Evolutionary conservation across 2,329 filamentous ascomycete species (phyloP).

Genomic region (Ceratocystis albifundus): DNA sequence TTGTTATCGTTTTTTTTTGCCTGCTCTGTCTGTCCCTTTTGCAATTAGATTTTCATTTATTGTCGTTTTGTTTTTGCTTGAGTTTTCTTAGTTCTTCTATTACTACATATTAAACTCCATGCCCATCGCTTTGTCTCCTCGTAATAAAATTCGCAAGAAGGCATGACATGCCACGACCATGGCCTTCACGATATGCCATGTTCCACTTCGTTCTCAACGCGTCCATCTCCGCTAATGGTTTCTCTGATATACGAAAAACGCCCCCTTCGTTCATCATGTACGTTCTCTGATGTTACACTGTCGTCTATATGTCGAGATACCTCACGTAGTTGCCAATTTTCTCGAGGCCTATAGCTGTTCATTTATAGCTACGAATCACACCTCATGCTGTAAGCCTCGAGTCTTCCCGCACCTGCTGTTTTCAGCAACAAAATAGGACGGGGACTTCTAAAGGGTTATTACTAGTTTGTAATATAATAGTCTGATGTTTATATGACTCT

Average conservation of each 20-base stretch:
- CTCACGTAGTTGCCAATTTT: too few species aligned
- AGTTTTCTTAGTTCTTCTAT: slow-evolving; percentile 24
- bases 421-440: too few species aligned
- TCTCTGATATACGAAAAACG: too few species aligned
- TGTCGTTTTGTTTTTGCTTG: slow-evolving; percentile 26
- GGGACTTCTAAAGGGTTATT: neutral
- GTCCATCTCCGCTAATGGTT: too few species aligned
- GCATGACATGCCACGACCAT: neutral
- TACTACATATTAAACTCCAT: slow-evolving; percentile 1
- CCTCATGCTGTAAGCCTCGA: too few species aligned
- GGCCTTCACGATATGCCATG: neutral
- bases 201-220: too few species aligned
- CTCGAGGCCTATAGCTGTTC: too few species aligned
- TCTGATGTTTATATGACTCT: neutral
- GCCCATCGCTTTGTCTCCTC: neutral
- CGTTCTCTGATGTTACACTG: too few species aligned
- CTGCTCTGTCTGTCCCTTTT: slow-evolving; percentile 20
- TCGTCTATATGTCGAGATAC: too few species aligned
- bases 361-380: too few species aligned
- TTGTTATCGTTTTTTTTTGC: neutral
- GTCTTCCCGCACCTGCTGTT: too few species aligned
- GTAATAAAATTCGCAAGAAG: neutral
- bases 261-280: too few species aligned
- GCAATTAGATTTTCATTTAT: slow-evolving; percentile 17
- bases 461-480: neutral